These are phyloP conservation scores for Syzygium aromaticum DNA, from an alignment of 345 rosid genomes.

Conservation along the genomic window DNA sequence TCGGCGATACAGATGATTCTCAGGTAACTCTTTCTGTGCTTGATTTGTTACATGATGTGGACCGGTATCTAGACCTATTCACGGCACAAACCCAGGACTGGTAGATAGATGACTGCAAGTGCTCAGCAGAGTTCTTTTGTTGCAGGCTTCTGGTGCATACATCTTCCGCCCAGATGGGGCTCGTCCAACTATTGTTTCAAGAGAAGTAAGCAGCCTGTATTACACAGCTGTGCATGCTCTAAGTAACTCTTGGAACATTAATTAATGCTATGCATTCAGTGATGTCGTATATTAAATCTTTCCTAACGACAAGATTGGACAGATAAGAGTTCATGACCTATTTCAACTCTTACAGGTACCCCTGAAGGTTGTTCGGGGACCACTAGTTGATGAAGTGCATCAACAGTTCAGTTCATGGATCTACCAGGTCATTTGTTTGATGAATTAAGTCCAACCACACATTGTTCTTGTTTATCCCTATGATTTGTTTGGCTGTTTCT, in stretches of 20 bases:
- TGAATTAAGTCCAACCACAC: not conserved
- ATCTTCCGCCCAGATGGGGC: constrained; percentile 64
- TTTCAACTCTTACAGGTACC: constrained; percentile 34
- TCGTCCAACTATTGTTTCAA: constrained; percentile 31
- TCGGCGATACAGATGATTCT: constrained; percentile 12
- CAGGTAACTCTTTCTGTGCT: constrained; percentile 17
- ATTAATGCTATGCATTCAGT: not conserved
- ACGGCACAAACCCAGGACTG: not conserved
- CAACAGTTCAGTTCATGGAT: constrained; percentile 85
- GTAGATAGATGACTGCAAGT: not conserved
- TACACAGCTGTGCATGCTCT: not conserved
- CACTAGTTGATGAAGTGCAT: constrained; percentile 66
- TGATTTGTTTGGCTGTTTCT: not conserved
- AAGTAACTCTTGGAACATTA: not conserved
- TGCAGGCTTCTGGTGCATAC: constrained; percentile 71
- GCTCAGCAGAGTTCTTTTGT: not conserved
- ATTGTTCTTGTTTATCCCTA: not conserved
- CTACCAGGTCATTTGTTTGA: constrained; percentile 35
- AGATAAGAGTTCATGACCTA: not conserved
- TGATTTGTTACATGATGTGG: not conserved
- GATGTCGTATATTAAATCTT: not conserved
- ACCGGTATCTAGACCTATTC: not conserved
- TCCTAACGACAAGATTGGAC: not conserved
- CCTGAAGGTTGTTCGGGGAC: constrained; percentile 46
- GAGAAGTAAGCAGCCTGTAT: constrained; percentile 28